Evolutionary conservation across 768 basidiomycete genomes (phyloP), one percentile per base, ranked within the genome.

Genomic region (Mycena leptocephala): DNA sequence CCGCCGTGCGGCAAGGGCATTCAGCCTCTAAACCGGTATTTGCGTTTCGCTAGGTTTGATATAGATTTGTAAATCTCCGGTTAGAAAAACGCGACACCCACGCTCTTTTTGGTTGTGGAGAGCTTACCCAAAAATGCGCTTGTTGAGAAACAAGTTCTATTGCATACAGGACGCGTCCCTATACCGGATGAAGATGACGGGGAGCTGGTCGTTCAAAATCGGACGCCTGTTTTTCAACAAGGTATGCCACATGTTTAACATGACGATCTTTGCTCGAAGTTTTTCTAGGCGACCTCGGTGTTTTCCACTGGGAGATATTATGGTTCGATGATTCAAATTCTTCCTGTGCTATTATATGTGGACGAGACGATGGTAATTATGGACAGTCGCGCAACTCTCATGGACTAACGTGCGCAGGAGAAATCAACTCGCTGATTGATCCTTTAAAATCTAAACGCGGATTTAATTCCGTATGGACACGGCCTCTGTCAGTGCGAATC

Each of bases 141-240:
- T 39, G 80, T 96, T 14, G 96, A 97, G 82, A 95, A 95, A 79
- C 95, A 96, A 81, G 91, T 93, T 2, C 76, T 95, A 9, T 81
- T 92, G 14, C 95, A 96, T 79, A 95, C 93, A 0, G 94, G 95
- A 4, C 89, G 90, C 41, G 90, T 88, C 70, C 76, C 82, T n/a
- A 68, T 88, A 18, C 68, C 76, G 5, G 90, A 89, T 62, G 90
- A 90, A 41, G 91, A 90, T 39, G 91, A 88, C 37, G 88, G 85
- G n/a, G 90, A 90, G 62, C 35, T 75, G 1, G 80, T 80, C 6
- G 63, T 86, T 35, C 81, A 88, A 56, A 79, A 83, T 11, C 80
- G 80, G 35, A 70, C 78, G 22, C 91, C 92, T 22, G 64, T 79
- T 11, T 87, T 87, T 65, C 74, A 83, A 62, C 83, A 86, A 82